Base-by-base conservation (phyloP, 202 grass and related monocot genomes). In the Eragrostis tef region DNA sequence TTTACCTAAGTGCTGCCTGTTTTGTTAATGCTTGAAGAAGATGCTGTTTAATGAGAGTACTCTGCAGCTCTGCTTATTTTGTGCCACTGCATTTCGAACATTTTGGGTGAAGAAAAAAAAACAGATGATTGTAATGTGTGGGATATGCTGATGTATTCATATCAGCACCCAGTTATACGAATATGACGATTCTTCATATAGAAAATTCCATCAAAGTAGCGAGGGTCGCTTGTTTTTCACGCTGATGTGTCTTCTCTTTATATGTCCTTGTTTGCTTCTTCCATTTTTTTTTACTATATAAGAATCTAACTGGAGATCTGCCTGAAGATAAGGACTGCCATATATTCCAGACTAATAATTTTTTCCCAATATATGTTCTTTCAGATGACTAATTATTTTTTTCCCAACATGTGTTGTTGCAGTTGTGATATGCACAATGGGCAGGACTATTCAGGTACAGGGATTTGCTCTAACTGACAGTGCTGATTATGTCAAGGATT, bases 351-450 rank as follows among this genome's bases (percentile, higher is more conserved):
- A n/a, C n/a, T n/a, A n/a, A n/a, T n/a, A n/a, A n/a, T n/a, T n/a
- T n/a, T n/a, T n/a, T n/a, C n/a, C n/a, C n/a, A n/a, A n/a, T n/a
- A n/a, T n/a, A n/a, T n/a, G n/a, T n/a, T n/a, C n/a, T 64, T 58
- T 43, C 20, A n/a, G 41, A 14, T 58, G 48, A 66, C 24, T 85
- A 54, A 77, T 79, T 64, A 6, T n/a, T n/a, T n/a, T 57, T 41
- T 57, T 29, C 48, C 58, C 16, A 14, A 74, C 39, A 47, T 83
- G 46, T 47, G 15, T 51, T 78, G 7, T n/a, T 73, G 85, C 52
- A 73, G 77, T 77, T 75, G 86, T 74, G 62, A 50, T 90, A 84
- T 87, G 29, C 87, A 77, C 79, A 71, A 97, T 97, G 91, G 83
- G 54, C 60, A 94, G 80, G 74, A 97, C 94, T 61, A 67, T 90